Base-by-base conservation (phyloP, 495 filamentous ascomycete genomes). In the Neurospora tetrasperma region DNA sequence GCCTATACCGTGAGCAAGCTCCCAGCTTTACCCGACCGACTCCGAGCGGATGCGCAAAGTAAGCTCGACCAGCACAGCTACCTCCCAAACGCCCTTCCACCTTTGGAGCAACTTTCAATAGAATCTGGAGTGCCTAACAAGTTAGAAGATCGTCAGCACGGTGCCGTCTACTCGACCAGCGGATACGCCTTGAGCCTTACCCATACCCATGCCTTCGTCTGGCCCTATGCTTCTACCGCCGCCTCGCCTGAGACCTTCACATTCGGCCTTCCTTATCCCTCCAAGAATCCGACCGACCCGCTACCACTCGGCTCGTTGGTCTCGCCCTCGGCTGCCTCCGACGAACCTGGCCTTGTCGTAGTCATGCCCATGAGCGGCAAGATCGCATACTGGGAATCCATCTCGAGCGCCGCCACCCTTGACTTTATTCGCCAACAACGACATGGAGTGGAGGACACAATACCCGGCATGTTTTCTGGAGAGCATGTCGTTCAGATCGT, bases 321-420 rank as follows among this genome's bases (percentile, higher is more conserved):
- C 12, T 89, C 88, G 4, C 86, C 92, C 2, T 92, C 90, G 43
- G 89, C 89, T 16, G 88, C 91, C 35, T 89, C 89, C 31, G 86
- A 88, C 18, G 91, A 94, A 59, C 92, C 95, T 4, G 96, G 94
- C 3, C 83, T 98, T 14, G 88, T 99, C 23, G 84, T 97, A 14
- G 85, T 99, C 12, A 90, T 93, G 82, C 93, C 94, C 2, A 86
- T 86, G 20, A 93, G 86, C 42, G 96, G 96, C 40, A 95, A 90
- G 79, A 88, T 98, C 68, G 88, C 91, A 43, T 99, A 94, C 81
- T 99, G 94, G 95, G 96, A 98, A 79, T 94, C 92, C 38, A 90
- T 98, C 69, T 91, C 94, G 23, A 92, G 88, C 80, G 93, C 93
- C 38, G 89, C 92, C 38, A 91, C 90, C 7, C 80, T 93, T 14